A percentile compares a stretch with the other conserved stretches of the same genome.
Conservation (phyloP, 768 basidiomycete genomes). For the Xerocomellus chrysenteron region DNA sequence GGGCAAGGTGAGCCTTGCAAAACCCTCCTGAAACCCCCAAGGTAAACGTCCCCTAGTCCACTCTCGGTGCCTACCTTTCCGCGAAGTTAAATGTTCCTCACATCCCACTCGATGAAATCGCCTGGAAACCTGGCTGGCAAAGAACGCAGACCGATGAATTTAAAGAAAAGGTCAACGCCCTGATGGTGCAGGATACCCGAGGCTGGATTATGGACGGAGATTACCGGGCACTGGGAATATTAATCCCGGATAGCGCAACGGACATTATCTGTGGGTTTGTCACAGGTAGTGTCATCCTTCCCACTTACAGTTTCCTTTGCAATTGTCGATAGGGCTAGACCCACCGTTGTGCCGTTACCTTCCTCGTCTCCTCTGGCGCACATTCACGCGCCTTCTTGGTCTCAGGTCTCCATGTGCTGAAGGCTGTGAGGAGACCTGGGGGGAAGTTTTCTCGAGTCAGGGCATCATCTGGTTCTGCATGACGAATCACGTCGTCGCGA, state of each 20-base stretch:
- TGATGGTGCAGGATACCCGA: conserved; percentile 29
- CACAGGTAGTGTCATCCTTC: not conserved
- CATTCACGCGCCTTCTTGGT: conserved; percentile 45
- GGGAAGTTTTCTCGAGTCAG: conserved; percentile 44
- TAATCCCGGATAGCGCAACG: conserved; percentile 42
- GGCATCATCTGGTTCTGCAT: conserved; percentile 54
- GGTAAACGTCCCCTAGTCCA: conserved; percentile 37
- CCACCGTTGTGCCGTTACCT: conserved; percentile 62
- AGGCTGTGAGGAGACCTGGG: conserved; percentile 46
- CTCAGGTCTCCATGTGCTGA: conserved; percentile 42
- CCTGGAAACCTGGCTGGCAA: conserved; percentile 52
- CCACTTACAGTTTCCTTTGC: not conserved
- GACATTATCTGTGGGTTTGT: conserved; percentile 52
- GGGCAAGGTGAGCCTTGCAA: conserved; percentile 37
- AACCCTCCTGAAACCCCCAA: too few species aligned
- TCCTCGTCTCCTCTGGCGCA: conserved; percentile 55
- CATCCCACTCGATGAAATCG: conserved; percentile 47
- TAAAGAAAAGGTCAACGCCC: conserved; percentile 9
- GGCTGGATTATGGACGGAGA: conserved; percentile 60
- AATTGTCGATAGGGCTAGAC: conserved; percentile 53
- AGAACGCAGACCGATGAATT: conserved; percentile 29
- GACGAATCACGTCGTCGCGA: conserved; percentile 35
- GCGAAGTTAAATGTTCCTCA: conserved; percentile 43
- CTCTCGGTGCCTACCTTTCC: conserved; percentile 46
- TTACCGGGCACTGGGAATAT: conserved; percentile 33